Evolutionary conservation across 768 basidiomycete species (phyloP).

Genomic region (Suillus cothurnatus): DNA sequence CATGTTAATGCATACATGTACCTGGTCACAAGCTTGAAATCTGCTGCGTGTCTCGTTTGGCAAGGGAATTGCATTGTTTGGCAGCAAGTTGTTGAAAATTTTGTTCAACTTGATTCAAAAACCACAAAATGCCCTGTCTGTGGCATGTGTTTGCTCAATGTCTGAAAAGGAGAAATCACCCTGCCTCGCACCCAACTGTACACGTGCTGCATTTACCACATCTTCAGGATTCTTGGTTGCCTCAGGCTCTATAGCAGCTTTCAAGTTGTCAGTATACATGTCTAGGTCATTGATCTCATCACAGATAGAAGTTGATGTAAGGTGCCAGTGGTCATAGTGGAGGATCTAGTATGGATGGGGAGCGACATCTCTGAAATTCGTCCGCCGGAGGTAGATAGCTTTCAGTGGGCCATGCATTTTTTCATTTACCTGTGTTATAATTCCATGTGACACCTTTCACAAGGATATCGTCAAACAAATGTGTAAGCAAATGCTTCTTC

Average conservation of each 20-base stretch:
- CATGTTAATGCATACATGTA: too few relatives aligned
- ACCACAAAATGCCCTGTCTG: constrained; percentile 1
- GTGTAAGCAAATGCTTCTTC: not conserved
- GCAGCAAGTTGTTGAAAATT: not conserved
- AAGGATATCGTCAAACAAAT: not conserved
- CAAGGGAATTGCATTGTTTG: not conserved
- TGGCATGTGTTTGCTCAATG: not conserved
- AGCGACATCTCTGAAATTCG: not conserved
- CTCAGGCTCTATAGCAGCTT: not conserved
- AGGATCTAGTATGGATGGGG: not conserved
- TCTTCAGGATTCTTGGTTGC: not conserved
- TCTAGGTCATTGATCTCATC: not conserved
- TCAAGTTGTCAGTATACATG: not conserved
- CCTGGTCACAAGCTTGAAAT: too few relatives aligned
- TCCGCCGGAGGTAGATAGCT: not conserved
- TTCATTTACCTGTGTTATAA: not conserved
- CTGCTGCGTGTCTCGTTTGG: not conserved
- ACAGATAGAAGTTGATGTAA: not conserved
- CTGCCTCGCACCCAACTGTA: not conserved
- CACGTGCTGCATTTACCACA: not conserved
- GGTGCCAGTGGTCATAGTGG: not conserved
- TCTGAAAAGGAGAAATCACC: not conserved
- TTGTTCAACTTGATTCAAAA: not conserved
- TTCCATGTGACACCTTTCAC: not conserved
- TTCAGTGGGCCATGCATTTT: not conserved